Evolutionary conservation across 2,329 filamentous ascomycete genomes (phyloP).

Genomic region (Xylaria sp.): DNA sequence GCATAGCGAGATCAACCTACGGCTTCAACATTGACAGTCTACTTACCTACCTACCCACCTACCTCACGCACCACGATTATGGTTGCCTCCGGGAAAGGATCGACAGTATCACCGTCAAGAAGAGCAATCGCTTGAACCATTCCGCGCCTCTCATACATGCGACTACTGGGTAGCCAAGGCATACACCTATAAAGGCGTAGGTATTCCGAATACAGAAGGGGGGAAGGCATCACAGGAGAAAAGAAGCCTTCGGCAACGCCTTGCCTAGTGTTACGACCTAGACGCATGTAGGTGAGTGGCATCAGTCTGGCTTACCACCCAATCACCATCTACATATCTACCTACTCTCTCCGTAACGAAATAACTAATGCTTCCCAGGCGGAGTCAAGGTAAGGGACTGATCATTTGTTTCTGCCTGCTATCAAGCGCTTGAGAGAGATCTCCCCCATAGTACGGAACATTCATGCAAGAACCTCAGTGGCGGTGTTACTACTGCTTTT

Average conservation of each 20-base stretch:
- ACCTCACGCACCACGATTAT: not conserved
- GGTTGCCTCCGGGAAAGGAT: not conserved
- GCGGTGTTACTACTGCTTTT: too few relatives aligned
- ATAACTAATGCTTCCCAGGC: not conserved
- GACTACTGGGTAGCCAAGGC: not conserved
- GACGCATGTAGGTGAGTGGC: not conserved
- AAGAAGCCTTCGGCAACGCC: not conserved
- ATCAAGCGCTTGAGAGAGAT: not conserved
- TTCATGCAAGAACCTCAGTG: too few relatives aligned
- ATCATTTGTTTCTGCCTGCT: not conserved
- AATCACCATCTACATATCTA: not conserved
- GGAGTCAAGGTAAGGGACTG: not conserved
- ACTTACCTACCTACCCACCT: not conserved
- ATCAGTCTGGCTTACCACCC: not conserved
- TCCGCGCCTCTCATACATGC: not conserved
- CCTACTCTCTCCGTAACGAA: not conserved
- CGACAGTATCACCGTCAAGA: not conserved
- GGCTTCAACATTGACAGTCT: not conserved
- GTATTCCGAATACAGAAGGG: not conserved
- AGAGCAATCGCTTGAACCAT: not conserved
- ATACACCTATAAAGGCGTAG: not conserved
- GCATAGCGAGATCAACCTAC: not conserved
- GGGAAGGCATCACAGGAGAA: not conserved
- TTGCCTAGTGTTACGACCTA: not conserved
- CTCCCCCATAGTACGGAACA: not conserved